Evolutionary conservation across 768 basidiomycete genomes (phyloP).

Genomic region (Inosperma sp.): DNA sequence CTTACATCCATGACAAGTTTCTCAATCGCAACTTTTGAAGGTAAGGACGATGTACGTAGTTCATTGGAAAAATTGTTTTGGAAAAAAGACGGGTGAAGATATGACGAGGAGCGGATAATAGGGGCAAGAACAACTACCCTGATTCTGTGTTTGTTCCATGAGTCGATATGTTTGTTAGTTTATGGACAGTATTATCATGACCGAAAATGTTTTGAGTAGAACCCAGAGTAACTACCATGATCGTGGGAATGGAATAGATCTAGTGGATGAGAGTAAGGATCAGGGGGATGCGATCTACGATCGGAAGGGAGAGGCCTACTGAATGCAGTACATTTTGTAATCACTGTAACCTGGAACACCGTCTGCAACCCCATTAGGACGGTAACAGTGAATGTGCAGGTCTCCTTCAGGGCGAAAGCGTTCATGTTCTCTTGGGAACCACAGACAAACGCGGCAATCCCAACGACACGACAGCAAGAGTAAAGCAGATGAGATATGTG

Average conservation of each 20-base stretch:
- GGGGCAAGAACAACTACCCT: too few species aligned
- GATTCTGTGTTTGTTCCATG: too few species aligned
- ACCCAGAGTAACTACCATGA: neutral
- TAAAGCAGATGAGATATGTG: neutral
- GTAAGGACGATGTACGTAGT: too few species aligned
- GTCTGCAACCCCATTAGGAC: neutral
- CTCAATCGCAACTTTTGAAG: too few species aligned
- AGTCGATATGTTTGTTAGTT: too few species aligned
- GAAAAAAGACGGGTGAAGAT: too few species aligned
- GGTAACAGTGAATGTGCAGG: neutral
- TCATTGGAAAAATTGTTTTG: too few species aligned
- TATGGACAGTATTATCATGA: too few species aligned
- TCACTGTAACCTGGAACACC: neutral
- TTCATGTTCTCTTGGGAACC: neutral
- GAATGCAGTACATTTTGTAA: neutral
- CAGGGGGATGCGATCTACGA: neutral
- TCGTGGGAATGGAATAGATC: neutral
- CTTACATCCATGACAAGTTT: too few species aligned
- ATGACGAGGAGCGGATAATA: too few species aligned
- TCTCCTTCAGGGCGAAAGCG: neutral
- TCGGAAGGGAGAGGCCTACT: neutral
- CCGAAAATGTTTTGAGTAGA: too few species aligned
- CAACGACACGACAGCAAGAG: neutral
- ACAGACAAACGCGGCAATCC: neutral
- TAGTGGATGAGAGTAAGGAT: neutral